Evolutionary conservation across 331 rosid genomes (phyloP).

Genomic region (Stylosanthes scabra): DNA sequence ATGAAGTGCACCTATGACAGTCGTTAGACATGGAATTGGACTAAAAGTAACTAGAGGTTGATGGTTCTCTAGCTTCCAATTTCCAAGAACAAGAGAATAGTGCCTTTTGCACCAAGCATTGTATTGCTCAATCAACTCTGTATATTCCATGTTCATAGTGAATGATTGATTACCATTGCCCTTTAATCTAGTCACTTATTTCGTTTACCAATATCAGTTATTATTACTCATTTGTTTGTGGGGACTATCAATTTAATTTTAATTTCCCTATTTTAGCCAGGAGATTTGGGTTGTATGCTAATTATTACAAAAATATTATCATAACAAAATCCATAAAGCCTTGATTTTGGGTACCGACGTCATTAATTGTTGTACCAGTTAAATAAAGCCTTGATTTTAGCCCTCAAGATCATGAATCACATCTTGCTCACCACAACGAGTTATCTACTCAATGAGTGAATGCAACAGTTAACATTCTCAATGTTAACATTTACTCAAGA

Average conservation of each 20-base stretch:
- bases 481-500: background rate
- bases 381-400: background rate
- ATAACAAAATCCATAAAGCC: background rate
- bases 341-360: background rate
- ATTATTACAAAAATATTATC: background rate
- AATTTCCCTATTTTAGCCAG: background rate
- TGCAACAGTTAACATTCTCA: background rate
- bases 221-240: too few relatives aligned
- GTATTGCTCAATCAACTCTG: too few relatives aligned
- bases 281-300: background rate
- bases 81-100: background rate
- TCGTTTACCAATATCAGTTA: background rate
- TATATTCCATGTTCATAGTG: background rate
- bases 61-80: background rate
- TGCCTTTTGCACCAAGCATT: background rate
- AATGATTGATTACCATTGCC: background rate
- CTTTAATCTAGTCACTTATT: background rate
- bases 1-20: background rate
- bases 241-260: background rate
- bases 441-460: background rate
- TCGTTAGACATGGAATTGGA: background rate
- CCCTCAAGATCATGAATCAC: slow-evolving; percentile 3
- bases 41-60: background rate
- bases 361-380: background rate
- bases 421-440: background rate